Base-by-base conservation (phyloP, 371 early-diverging fungal genomes). In the Mortierella sp. region DNA sequence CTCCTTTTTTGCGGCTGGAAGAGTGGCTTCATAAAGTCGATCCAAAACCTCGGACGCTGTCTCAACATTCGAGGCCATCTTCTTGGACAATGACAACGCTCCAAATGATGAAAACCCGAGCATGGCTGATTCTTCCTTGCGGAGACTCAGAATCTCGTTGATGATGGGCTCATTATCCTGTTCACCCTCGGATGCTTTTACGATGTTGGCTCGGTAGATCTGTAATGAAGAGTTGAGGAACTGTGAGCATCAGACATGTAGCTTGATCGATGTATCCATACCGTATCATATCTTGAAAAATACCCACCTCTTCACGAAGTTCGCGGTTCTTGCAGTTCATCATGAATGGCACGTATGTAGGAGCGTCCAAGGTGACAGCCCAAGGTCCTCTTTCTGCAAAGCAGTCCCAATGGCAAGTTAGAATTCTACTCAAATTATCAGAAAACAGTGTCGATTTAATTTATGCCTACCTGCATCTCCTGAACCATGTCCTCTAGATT, bases 261-360 rank as follows among this genome's bases (percentile, higher is more conserved):
- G n/a, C n/a, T n/a, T n/a, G n/a, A n/a, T n/a, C n/a, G n/a, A n/a
- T n/a, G n/a, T n/a, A n/a, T n/a, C n/a, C n/a, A n/a, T 37, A 37
- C 13, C 8, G 19, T 29, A 15, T 57, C 17, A 26, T 23, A 2
- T 2, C 31, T 15, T n/a, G 29, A 34, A 32, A 1, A 6, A 19
- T 22, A 12, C 54, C 54, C 79, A 86, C 89, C 66, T 84, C 79
- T 75, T 89, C 89, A 32, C 92, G 88, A 3, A 91, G 84, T 8
- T 72, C 83, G 28, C 90, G 82, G 68, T 89, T 90, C 34, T 72
- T 83, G 73, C 90, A 89, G 75, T 87, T 89, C 89, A 86, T 89
- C 87, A 91, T 88, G 43, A 91, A 89, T 2, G 92, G 90, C 1
- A 86, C 87, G 61, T 85, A 86, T 35, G 88, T 86, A 7, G 92